Conservation (phyloP, 2,329 filamentous ascomycete genomes). For the Metarhizium rileyi region DNA sequence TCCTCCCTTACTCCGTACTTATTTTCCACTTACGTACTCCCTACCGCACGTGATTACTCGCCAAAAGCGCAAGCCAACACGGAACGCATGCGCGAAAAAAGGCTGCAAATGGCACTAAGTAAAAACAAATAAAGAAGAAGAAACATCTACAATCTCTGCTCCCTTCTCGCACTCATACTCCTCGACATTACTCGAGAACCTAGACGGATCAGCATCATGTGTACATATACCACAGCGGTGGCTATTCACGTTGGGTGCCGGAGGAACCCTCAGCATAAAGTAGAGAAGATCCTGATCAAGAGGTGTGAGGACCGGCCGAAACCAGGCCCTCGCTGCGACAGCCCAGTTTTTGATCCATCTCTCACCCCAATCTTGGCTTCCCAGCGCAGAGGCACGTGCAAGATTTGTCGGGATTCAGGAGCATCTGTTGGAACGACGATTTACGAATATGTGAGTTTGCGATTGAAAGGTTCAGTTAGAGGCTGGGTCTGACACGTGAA, state of each 20-base stretch:
- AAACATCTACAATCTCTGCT: no score
- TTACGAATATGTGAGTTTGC: slow-evolving; percentile 1
- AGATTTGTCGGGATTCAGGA: slow-evolving; percentile 3
- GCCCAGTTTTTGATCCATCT: neutral
- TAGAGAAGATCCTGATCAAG: slow-evolving; percentile 2
- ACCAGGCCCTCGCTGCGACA: slow-evolving; percentile 1
- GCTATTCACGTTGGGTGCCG: neutral
- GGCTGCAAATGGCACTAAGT: no score
- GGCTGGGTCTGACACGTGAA: neutral
- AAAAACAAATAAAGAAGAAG: no score
- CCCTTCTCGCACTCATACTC: no score
- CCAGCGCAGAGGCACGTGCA: slow-evolving; percentile 1
- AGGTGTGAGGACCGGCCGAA: neutral
- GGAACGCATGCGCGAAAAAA: no score
- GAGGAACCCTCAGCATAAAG: slow-evolving; percentile 1
- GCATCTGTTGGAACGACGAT: slow-evolving; percentile 1
- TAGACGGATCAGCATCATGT: neutral
- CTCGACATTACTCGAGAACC: no score
- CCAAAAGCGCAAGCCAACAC: no score
- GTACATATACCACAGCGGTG: slow-evolving; percentile 1
- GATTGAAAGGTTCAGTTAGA: neutral
- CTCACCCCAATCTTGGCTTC: neutral
- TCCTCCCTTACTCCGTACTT: no score
- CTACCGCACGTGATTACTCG: no score
- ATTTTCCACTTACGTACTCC: no score